Evolutionary conservation across 441 rosid genomes (phyloP), one percentile per base, ranked within the genome.

Genomic region (Erodium moschatum): DNA sequence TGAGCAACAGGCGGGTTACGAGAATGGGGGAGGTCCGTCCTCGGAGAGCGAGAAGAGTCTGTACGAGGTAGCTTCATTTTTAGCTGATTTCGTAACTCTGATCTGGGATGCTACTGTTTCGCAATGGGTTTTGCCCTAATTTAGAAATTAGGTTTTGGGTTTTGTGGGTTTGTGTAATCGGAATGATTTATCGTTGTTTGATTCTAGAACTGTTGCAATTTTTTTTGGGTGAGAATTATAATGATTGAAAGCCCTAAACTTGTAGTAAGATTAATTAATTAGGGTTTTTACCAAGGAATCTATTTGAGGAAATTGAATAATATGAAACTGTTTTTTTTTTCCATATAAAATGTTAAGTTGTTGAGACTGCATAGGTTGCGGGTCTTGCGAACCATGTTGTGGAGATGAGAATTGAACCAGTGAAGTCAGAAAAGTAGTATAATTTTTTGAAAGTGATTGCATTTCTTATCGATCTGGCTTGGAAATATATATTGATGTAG

Each of bases 51-150:
- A 70, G 68, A 82, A 70, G 78, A 85, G 70, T 71, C 85, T 91
- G 0, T 91, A 91, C 52, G 86, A 86, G 92, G 95, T 91, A 75
- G 27, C 65, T 61, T 20, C 29, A 4, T 27, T 63, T 69, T 9
- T 0, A 11, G 19, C 31, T 11, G 8, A 29, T 62, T 46, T 20
- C n/a, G 13, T 19, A 10, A 24, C 10, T 60, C 12, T 42, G 1
- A 5, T 3, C 66, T 19, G 10, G 15, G 31, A 0, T 33, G 8
- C 12, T 29, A 50, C 9, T 35, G 40, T 2, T 35, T 7, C 40
- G 40, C 5, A n/a, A 2, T 15, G 50, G 50, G 56, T 50, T 54
- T 54, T 56, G 15, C 27, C 27, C 44, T 69, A 12, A 12, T 20
- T 62, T 3, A 1, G 16, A 18, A 64, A 38, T 24, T 40, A 12